Percentiles rank a stretch among this genome's conserved stretches.
phyloP scores from a whole-genome alignment of 2,329 filamentous ascomycete genomes.

The Fusarium caatingaense region DNA sequence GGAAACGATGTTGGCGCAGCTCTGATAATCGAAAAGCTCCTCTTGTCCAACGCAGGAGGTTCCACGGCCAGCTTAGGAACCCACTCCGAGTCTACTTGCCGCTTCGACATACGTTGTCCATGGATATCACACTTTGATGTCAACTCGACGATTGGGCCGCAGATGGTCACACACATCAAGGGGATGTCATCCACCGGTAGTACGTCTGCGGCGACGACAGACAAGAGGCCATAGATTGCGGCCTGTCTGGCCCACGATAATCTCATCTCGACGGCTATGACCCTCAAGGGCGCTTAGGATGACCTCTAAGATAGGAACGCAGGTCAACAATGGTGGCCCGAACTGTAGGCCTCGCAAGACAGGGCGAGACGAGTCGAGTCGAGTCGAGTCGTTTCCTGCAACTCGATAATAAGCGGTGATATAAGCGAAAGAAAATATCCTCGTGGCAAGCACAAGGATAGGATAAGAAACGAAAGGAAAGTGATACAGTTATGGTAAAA shows the following conservation, averaged over 20 bases:
- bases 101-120: slow-evolving; percentile 45
- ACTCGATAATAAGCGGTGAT: slow-evolving; percentile 20
- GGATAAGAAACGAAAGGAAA: slow-evolving; percentile 23
- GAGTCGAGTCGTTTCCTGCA: slow-evolving; percentile 9
- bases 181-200: slow-evolving; percentile 53
- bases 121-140: slow-evolving; percentile 51
- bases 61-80: slow-evolving; percentile 40
- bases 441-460: slow-evolving; percentile 25
- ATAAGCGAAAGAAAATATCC: slow-evolving; percentile 25
- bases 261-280: slow-evolving; percentile 45
- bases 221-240: slow-evolving; percentile 47
- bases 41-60: slow-evolving; percentile 33
- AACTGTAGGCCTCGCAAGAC: slow-evolving; percentile 12
- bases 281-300: neutral
- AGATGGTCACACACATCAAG: slow-evolving; percentile 55
- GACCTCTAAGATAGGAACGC: neutral
- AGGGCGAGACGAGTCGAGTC: slow-evolving; percentile 12
- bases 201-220: slow-evolving; percentile 46
- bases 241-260: slow-evolving; percentile 39
- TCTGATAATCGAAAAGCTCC: slow-evolving; percentile 47
- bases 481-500: slow-evolving; percentile 32
- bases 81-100: slow-evolving; percentile 35
- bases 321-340: slow-evolving; percentile 25
- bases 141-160: slow-evolving; percentile 58
- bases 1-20: slow-evolving; percentile 50